A percentile compares a stretch with the other conserved stretches of the same genome.
Evolutionary conservation across 179 eudicot genomes (phyloP).

Genomic region (Spinacia oleracea): DNA sequence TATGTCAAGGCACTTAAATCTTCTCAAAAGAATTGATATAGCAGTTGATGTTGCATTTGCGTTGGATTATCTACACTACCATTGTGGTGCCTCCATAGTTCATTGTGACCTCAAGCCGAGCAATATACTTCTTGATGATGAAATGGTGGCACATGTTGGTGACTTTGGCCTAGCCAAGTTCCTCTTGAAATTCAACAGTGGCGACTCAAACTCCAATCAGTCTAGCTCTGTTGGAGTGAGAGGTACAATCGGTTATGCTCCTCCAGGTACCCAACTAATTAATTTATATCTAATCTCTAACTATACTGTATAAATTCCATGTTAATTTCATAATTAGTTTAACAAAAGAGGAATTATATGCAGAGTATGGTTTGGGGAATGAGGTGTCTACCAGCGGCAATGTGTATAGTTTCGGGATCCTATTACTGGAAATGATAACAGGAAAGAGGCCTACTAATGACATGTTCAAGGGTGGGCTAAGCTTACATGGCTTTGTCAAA

Average conservation of each 20-base stretch:
- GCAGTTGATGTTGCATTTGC: slow-evolving; percentile 28
- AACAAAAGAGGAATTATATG: neutral
- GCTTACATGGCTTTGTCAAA: slow-evolving; percentile 20
- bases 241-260: slow-evolving; percentile 34
- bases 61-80: slow-evolving; percentile 32
- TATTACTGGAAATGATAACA: slow-evolving; percentile 29
- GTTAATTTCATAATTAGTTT: neutral
- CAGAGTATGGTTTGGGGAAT: slow-evolving; percentile 27
- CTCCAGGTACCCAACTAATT: slow-evolving; percentile 27
- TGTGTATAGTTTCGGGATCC: slow-evolving; percentile 22
- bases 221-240: slow-evolving; percentile 27
- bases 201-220: neutral
- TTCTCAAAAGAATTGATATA: slow-evolving; percentile 25
- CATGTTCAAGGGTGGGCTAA: slow-evolving; percentile 24
- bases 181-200: neutral
- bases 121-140: slow-evolving; percentile 33
- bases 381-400: neutral
- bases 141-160: slow-evolving; percentile 32
- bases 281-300: too few species aligned
- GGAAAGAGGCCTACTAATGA: slow-evolving; percentile 28
- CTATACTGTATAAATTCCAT: neutral
- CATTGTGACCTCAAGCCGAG: slow-evolving; percentile 41
- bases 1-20: slow-evolving; percentile 6
- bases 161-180: slow-evolving; percentile 36
- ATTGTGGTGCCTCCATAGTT: slow-evolving; percentile 13